phyloP scores from a whole-genome alignment of 2,329 filamentous ascomycete species.

The Alternaria rosae region DNA sequence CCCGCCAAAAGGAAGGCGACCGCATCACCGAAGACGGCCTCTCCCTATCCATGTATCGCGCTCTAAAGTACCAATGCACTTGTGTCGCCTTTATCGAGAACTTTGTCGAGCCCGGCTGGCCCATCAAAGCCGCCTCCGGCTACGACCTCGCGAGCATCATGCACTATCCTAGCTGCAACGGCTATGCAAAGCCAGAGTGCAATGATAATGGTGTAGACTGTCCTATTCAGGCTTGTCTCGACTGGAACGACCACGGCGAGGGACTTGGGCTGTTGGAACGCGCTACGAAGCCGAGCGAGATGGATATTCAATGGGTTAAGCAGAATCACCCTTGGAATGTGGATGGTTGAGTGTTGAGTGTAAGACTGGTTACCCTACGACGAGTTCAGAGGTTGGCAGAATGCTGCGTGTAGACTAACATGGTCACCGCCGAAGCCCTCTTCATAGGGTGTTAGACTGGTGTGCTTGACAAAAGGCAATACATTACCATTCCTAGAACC shows the following conservation, averaged over 20 bases:
- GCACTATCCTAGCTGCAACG: not conserved
- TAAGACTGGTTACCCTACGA: fast-evolving
- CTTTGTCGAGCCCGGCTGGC: conserved; percentile 1
- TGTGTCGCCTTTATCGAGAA: conserved; percentile 1
- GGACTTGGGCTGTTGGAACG: not conserved
- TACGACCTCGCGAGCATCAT: conserved; percentile 1
- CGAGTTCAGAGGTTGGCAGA: not conserved
- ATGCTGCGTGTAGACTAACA: not conserved
- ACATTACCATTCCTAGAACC: no score
- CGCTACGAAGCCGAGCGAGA: not conserved
- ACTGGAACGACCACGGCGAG: not conserved
- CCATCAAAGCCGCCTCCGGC: not conserved
- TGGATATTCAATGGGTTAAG: not conserved
- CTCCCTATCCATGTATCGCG: not conserved
- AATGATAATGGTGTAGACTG: not conserved
- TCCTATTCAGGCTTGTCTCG: not conserved
- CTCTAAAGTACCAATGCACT: not conserved
- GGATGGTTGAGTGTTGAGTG: not conserved
- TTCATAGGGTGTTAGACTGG: not conserved
- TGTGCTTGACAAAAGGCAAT: not conserved
- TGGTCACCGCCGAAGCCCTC: not conserved
- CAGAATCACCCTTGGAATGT: not conserved
- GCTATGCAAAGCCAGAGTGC: conserved; percentile 1
- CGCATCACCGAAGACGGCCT: not conserved
- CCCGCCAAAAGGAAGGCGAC: not conserved